Conservation (phyloP, 148 eudicot genomes). For the Amaranthus hypochondriacus region DNA sequence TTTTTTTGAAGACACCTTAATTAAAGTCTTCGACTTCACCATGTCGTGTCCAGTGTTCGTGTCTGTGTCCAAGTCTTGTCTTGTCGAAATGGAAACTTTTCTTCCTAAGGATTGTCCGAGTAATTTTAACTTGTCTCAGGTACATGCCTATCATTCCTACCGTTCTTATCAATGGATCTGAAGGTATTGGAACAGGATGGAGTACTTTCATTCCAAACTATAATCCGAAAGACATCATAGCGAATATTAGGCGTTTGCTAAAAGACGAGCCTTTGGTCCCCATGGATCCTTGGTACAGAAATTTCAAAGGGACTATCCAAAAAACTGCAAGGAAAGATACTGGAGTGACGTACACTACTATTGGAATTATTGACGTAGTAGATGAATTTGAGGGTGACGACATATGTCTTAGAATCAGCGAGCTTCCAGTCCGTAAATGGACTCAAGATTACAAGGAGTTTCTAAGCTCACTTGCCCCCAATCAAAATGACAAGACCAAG, state of each 20-base stretch:
- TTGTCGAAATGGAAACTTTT: too few relatives aligned
- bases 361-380: constrained; percentile 63
- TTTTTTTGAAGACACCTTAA: too few relatives aligned
- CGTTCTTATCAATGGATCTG: constrained; percentile 94
- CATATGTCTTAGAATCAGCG: constrained; percentile 51
- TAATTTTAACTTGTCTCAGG: constrained; percentile 36
- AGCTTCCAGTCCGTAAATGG: constrained; percentile 79
- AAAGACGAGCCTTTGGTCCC: constrained; percentile 56
- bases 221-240: constrained; percentile 73
- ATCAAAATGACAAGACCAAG: constrained; percentile 44
- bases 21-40: too few relatives aligned
- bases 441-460: constrained; percentile 88
- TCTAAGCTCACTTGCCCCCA: constrained; percentile 36
- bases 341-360: constrained; percentile 54
- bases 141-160: constrained; percentile 78
- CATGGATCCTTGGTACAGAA: constrained; percentile 97
- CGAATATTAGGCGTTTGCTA: constrained; percentile 59
- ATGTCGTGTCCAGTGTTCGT: too few relatives aligned
- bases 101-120: too few relatives aligned
- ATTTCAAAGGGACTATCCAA: constrained; percentile 69
- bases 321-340: constrained; percentile 51
- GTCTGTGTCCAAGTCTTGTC: too few relatives aligned
- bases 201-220: constrained; percentile 83
- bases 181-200: constrained; percentile 99
- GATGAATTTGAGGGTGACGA: constrained; percentile 16